Evolutionary conservation across 192 early-diverging fungal genomes (phyloP), one percentile per base, ranked within the genome.

Genomic region (Haplosporangium gracile): DNA sequence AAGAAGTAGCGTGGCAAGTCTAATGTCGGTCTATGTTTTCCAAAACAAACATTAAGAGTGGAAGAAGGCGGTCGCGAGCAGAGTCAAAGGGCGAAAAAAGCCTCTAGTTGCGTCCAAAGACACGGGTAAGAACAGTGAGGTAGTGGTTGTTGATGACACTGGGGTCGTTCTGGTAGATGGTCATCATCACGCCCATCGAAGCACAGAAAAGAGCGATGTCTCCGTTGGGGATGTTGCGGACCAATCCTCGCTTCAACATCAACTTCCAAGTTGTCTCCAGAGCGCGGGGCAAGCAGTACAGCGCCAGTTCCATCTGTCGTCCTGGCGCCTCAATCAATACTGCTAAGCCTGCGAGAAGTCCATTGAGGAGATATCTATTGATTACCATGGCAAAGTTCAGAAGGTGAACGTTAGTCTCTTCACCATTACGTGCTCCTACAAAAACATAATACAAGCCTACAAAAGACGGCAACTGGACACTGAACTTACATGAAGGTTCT

Each of bases 271-370:
- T 81, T 10, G 91, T 90, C 82, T 96, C 96, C 42, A 97, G 63
- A 0, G 96, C 96, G 53, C 97, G 92, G 57, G 97, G 92, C 39
- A 97, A 82, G 79, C 94, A 95, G 82, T 98, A 98, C 83, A 98
- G 88, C 20, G 92, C 96, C 49, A 98, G 88, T 80, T 98, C 97
- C 82, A 93, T 76, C 55, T 93, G 93, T 47, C 95, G 91, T 8
- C 93, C 91, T 20, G 89, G 90, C 8, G 90, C 88, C 82, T 95
- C 95, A 8, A 93, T 83, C n/a, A 95, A 81, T 45, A 93, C 89
- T 4, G 92, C 90, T 15, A 90, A 80, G 0, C 94, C 94, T 29
- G 90, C 88, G 1, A 91, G 63, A 18, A 93, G 63, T n/a, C 95
- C 95, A 29, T 89, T 89, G 20, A 80, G n/a, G 8, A 86, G 79